These are phyloP conservation scores for Phytophthora palmivora DNA, from an alignment of 352 stramenopile species.

Conservation along the genomic window DNA sequence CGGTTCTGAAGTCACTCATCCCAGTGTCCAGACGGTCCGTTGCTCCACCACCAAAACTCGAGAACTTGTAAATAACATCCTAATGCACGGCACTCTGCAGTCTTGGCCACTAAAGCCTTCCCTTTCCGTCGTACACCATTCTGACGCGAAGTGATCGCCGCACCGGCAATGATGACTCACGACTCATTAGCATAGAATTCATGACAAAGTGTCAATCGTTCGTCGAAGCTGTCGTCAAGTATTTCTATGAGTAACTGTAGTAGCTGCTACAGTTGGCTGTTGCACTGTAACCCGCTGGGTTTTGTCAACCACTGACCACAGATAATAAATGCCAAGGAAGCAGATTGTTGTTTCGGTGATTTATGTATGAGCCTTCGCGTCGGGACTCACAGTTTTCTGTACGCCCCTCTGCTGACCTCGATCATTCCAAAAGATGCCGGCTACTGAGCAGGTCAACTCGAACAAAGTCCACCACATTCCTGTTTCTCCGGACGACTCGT, in stretches of 20 bases:
- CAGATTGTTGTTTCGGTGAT: conserved; percentile 9
- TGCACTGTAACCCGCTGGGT: neutral
- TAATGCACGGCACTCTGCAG: neutral
- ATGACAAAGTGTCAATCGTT: too few relatives aligned
- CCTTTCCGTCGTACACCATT: neutral
- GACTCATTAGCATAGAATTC: neutral
- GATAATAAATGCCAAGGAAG: neutral
- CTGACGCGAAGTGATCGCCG: neutral
- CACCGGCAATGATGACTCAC: neutral
- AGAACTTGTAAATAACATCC: neutral
- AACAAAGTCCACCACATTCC: neutral
- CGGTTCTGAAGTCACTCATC: conserved; percentile 21
- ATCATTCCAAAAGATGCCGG: conserved; percentile 24
- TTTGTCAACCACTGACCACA: neutral
- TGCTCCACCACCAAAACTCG: conserved; percentile 14
- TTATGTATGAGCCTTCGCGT: neutral
- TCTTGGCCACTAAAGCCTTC: neutral
- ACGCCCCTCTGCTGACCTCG: conserved; percentile 1
- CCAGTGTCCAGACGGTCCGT: conserved; percentile 9
- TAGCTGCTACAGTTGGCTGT: too few relatives aligned
- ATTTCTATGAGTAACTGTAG: neutral
- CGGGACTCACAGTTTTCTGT: conserved; percentile 19
- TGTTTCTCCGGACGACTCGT: conserved; percentile 8
- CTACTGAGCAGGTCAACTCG: conserved; percentile 5
- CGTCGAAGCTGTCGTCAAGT: neutral